These are phyloP conservation scores for Anthracocystis panici-leucophaei DNA, from an alignment of 1,284 basidiomycete genomes.

Conservation along the genomic window DNA sequence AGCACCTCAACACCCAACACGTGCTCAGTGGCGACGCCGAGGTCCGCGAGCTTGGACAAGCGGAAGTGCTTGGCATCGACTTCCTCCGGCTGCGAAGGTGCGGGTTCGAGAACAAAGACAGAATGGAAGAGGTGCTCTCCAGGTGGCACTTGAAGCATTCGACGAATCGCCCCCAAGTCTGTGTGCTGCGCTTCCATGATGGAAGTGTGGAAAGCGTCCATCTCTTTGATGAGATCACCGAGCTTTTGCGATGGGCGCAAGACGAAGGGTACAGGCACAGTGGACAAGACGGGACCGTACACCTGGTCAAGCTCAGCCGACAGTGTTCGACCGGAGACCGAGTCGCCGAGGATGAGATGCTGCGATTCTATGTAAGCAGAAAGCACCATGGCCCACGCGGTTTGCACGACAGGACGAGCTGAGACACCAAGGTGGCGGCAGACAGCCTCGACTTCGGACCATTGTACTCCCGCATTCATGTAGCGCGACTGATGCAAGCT, in stretches of 20 bases:
- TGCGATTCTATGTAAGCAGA: constrained; percentile 61
- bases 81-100: constrained; percentile 8
- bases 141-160: constrained; percentile 51
- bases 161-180: constrained; percentile 57
- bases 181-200: constrained; percentile 53
- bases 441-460: constrained; percentile 44
- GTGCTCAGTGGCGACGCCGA: constrained; percentile 63
- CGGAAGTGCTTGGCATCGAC: constrained; percentile 15
- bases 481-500: constrained; percentile 35
- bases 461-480: constrained; percentile 26
- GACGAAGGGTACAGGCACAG: constrained; percentile 61
- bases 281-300: constrained; percentile 64
- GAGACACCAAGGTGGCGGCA: constrained; percentile 60
- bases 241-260: constrained; percentile 26
- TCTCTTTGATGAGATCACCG: constrained; percentile 37
- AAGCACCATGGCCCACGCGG: constrained; percentile 67
- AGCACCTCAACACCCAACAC: constrained; percentile 62
- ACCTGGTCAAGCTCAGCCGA: constrained; percentile 51
- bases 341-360: constrained; percentile 64
- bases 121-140: constrained; percentile 64
- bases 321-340: constrained; percentile 55
- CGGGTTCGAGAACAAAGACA: constrained; percentile 67
- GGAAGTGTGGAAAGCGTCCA: constrained; percentile 49
- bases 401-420: constrained; percentile 66
- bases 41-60: constrained; percentile 41